phyloP scores from a whole-genome alignment of 192 early-diverging fungal genomes.

The Coemansia sp. region DNA sequence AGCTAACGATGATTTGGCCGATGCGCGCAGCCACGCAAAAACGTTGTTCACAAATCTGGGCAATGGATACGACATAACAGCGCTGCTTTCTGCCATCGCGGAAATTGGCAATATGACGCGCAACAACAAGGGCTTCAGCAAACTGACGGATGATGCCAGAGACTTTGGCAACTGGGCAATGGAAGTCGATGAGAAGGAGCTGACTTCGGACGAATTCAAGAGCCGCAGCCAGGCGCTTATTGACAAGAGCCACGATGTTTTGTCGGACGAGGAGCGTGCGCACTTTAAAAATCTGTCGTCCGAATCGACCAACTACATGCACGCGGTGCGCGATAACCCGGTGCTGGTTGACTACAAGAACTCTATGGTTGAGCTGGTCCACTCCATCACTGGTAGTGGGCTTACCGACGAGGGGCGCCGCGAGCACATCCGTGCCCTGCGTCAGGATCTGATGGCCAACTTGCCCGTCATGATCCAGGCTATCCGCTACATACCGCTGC shows the following conservation, averaged over 20 bases:
- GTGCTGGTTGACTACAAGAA: constrained; percentile 39
- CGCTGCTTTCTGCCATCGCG: constrained; percentile 19
- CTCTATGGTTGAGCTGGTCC: constrained; percentile 22
- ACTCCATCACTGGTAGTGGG: constrained; percentile 28
- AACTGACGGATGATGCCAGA: constrained; percentile 30
- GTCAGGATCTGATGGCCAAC: constrained; percentile 38
- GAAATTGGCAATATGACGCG: constrained; percentile 34
- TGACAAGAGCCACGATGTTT: constrained; percentile 21
- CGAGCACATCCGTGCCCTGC: constrained; percentile 36
- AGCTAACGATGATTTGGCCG: constrained; percentile 28
- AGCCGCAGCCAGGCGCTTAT: constrained; percentile 34
- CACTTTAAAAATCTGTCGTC: constrained; percentile 23
- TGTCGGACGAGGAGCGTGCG: constrained; percentile 37
- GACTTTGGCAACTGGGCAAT: constrained; percentile 44
- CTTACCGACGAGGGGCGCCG: constrained; percentile 28
- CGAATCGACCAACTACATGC: constrained; percentile 28
- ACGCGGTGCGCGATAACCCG: constrained; percentile 38
- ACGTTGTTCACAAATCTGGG: constrained; percentile 37
- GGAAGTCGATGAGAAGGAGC: constrained; percentile 40
- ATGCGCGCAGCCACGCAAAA: constrained; percentile 23
- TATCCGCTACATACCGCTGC: constrained; percentile 48
- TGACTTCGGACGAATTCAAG: constrained; percentile 44
- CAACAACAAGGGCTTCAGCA: constrained; percentile 29
- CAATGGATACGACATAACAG: constrained; percentile 37
- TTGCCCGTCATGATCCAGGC: constrained; percentile 31